Base-by-base conservation (phyloP, 257 asterid species). In the Solanum chiquidenum region DNA sequence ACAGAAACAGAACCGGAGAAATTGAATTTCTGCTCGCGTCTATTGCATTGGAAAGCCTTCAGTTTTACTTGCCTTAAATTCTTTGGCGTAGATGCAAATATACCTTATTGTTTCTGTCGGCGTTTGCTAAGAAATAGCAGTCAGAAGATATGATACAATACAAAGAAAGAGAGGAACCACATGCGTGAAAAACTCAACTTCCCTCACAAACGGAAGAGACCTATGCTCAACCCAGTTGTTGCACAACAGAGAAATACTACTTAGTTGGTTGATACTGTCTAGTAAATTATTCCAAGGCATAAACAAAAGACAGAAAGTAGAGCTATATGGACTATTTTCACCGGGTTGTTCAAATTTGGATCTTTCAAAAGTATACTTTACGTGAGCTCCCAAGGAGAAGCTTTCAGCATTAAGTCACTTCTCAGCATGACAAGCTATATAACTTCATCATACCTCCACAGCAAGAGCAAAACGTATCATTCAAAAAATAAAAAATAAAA, bases 361-460 rank as follows among this genome's bases (percentile, higher is more conserved):
- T 46, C 14, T 44, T 29, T 27, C 68, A 79, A 79, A 40, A 27
- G 66, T 44, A n/a, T 27, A 14, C 9, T 77, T 25, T 37, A 27
- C 25, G 84, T 25, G 16, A 79, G 64, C 68, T 46, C 85, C 42
- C 38, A 46, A 44, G 11, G 85, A 46, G 42, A 80, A 46, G 44
- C 69, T 49, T 82, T 46, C 42, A 52, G 44, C 11, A 82, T 44
- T 82, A 49, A 27, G 44, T 29, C 69, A 18, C 69, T 82, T 10
- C 40, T 85, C 44, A 72, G 77, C 80, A 85, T 80, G 83, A 88
- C 91, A 89, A 89, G 86, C 94, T 94, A 94, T 92, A 92, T 95
- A 94, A 90, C 86, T 18, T 83, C 90, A 84, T 86, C 90, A 74
- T 74, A 90, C 89, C 90, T 29, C 87, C 86, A 84, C 52, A 25